Evolutionary conservation across 192 early-diverging fungal species (phyloP), one percentile per base, ranked within the genome.

Genomic region (Jimgerdemannia flammicorona): DNA sequence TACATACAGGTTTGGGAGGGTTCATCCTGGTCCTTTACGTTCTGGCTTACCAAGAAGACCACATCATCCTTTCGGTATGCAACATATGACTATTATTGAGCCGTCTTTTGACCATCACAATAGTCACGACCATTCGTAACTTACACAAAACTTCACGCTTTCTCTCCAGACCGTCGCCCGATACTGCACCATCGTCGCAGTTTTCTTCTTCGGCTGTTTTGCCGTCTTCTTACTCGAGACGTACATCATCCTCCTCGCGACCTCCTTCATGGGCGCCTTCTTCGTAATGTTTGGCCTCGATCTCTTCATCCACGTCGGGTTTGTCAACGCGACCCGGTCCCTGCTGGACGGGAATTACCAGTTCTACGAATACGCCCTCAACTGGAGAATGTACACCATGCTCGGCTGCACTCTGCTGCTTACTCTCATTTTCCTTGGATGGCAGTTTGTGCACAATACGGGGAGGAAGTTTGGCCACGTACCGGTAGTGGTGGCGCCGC

Each of bases 181-280:
- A 10, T 59, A 59, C 49, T 59, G 49, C 14, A 14, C 14, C 41
- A 91, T 95, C 68, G 80, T 91, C 67, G 88, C 74, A 19, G 79
- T 90, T 19, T 80, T 88, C 4, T 70, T 93, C 59, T 75, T 89
- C 64, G 90, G 92, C 77, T 86, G 88, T n/a, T 66, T 94, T 6
- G 76, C 86, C 7, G 90, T 89, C 43, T 86, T 90, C 74, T 91
- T 88, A 66, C 68, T 87, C 71, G 88, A 92, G 79, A 68, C 59
- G 29, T 84, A 76, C 67, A 69, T 69, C 41, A 78, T 90, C 4
- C 83, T 91, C 42, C 66, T 89, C 29, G 77, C 79, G 6, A 87
- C 87, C 4, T 72, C 82, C 3, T 74, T 89, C 65, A 70, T 86
- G 43, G 87, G 89, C 14, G 79, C 86, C 17, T 89, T 83, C 66